Evolutionary conservation across 2,329 filamentous ascomycete genomes (phyloP).

Genomic region (Phialophora macrospora): DNA sequence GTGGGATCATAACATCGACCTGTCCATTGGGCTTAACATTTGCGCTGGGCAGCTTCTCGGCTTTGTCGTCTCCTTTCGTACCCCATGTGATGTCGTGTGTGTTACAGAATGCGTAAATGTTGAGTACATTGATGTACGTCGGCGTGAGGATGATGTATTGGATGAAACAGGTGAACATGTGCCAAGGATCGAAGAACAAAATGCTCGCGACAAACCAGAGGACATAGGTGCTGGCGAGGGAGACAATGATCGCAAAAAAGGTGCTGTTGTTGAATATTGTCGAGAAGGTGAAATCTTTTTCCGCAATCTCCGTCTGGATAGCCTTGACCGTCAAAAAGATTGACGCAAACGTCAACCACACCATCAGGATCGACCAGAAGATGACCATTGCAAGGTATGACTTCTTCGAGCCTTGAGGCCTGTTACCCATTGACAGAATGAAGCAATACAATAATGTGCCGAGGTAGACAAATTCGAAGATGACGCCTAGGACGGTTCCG

Average conservation of each 20-base stretch:
- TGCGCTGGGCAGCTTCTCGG: constrained; percentile 85
- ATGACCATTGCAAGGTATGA: constrained; percentile 98
- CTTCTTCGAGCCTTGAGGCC: constrained; percentile 89
- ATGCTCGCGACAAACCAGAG: constrained; percentile 91
- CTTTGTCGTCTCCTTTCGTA: constrained; percentile 96
- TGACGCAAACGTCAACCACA: constrained; percentile 92
- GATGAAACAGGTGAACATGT: constrained; percentile 92
- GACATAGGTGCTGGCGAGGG: constrained; percentile 86
- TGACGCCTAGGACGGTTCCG: constrained; percentile 79
- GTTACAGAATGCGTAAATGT: constrained; percentile 99
- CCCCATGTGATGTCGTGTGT: constrained; percentile 98
- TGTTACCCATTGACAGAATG: constrained; percentile 89
- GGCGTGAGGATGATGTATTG: constrained; percentile 96
- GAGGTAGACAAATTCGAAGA: constrained; percentile 96
- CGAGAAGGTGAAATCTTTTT: constrained; percentile 68
- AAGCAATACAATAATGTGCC: constrained; percentile 92
- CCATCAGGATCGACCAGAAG: constrained; percentile 96
- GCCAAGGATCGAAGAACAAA: constrained; percentile 97
- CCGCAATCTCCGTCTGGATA: constrained; percentile 71
- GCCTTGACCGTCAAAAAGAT: constrained; percentile 91
- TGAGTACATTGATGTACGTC: constrained; percentile 97
- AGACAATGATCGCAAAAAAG: constrained; percentile 93
- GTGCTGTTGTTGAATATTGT: constrained; percentile 83
- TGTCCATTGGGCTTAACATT: constrained; percentile 93
- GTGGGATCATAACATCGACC: constrained; percentile 82